Evolutionary conservation across 73 alveolate species (phyloP).

Genomic region (Paramecium sonneborni): DNA sequence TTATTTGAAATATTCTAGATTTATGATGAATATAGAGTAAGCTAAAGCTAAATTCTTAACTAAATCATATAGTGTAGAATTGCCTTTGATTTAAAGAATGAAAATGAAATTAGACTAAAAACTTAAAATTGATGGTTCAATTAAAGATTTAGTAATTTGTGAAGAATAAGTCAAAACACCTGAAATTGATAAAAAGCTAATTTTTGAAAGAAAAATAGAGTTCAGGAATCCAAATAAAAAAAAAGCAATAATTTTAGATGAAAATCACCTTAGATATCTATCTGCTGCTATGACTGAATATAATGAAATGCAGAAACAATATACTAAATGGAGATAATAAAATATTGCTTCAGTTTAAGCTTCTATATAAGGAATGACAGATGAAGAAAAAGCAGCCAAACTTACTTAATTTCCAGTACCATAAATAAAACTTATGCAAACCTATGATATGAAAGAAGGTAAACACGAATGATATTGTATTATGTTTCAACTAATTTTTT

Average conservation of each 20-base stretch:
- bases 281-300: not conserved
- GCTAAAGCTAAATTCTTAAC: not conserved
- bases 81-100: not conserved
- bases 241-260: not conserved
- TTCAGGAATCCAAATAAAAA: not conserved
- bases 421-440: not conserved
- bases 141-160: not conserved
- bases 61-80: not conserved
- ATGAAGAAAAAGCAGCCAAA: not conserved
- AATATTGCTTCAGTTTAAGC: slow-evolving; percentile 18
- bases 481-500: not conserved
- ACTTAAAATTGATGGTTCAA: not conserved
- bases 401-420: not conserved
- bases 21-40: not conserved
- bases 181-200: not conserved
- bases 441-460: not conserved
- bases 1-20: not conserved
- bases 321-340: slow-evolving; percentile 50
- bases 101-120: not conserved
- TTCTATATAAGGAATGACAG: not conserved
- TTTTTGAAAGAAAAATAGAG: not conserved
- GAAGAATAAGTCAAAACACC: not conserved
- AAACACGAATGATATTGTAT: not conserved
- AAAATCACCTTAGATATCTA: not conserved
- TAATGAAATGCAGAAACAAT: not conserved